Evolutionary conservation across 768 basidiomycete genomes (phyloP), one percentile per base, ranked within the genome.

Genomic region (Paxillus rubicundulus): DNA sequence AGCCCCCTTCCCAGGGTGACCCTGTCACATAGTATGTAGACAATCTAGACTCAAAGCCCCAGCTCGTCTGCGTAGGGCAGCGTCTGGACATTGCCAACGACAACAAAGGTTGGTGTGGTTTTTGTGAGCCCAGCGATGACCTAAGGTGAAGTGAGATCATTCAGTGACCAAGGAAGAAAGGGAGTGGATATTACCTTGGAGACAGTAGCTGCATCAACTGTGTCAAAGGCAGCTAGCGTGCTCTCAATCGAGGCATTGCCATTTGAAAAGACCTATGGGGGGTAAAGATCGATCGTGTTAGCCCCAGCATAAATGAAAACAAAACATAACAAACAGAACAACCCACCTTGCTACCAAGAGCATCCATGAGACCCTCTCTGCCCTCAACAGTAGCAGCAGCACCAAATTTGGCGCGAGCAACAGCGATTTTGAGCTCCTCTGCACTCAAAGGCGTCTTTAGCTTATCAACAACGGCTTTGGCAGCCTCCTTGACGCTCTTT

Each of bases 41-140:
- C 34, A 42, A 41, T 38, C 24, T 14, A 14, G 33, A 37, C 33
- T 81, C 70, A 92, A 57, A 93, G 80, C 44, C 90, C 90, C 53
- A 93, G 71, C 69, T 92, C 90, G 63, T 93, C 91, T 60, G 84
- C 81, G 66, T 87, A 87, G 13, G 97, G 96, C 44, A 98, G 78
- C 28, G 80, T 64, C 61, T 77, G 72, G 58, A 85, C 72, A 65
- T 96, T 84, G 41, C 95, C 97, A 45, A 98, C 78, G 10, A 85
- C 87, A 37, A 98, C 92, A 59, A 79, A 92, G 21, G 92, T 94
- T 17, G 95, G 90, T 73, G 92, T 89, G 60, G 76, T 70, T 67
- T 84, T 81, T 64, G 89, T 70, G 41, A 96, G 78, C 34, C 80
- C 70, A 3, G 85, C 74, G 41, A 84, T 79, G 45, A 84, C 80